These are phyloP conservation scores for Trypanosoma brucei DNA, from an alignment of 208 protist species.

Conservation along the genomic window DNA sequence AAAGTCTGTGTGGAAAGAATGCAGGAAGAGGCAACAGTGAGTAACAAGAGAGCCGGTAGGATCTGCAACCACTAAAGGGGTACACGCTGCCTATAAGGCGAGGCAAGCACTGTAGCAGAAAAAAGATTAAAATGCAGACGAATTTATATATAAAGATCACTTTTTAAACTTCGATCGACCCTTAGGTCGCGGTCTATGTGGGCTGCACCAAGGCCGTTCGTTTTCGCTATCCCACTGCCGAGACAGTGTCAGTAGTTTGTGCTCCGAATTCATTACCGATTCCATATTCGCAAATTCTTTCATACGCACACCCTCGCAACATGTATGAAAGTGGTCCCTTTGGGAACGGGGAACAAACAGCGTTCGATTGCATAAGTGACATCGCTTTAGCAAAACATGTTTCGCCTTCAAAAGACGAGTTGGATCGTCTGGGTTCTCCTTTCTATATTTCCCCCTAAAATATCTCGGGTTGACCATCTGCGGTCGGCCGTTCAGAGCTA, in stretches of 20 bases:
- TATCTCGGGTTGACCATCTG: slow-evolving; percentile 74
- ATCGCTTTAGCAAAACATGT: slow-evolving; percentile 79
- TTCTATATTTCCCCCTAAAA: slow-evolving; percentile 45
- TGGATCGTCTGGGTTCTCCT: slow-evolving; percentile 75
- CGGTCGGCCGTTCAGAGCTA: slow-evolving; percentile 64
- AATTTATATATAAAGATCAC: slow-evolving; percentile 16
- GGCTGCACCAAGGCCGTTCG: slow-evolving; percentile 70
- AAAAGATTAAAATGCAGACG: neutral
- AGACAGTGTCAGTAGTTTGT: slow-evolving; percentile 41
- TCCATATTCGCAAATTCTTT: slow-evolving; percentile 71
- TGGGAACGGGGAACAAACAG: slow-evolving; percentile 54
- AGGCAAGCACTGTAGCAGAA: neutral
- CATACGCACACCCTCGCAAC: slow-evolving; percentile 78
- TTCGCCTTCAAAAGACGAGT: slow-evolving; percentile 64
- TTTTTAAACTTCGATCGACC: slow-evolving; percentile 87
- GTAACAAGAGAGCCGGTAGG: too few relatives aligned
- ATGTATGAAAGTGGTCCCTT: slow-evolving; percentile 76
- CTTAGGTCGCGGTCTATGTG: slow-evolving; percentile 79
- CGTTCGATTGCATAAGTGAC: slow-evolving; percentile 67
- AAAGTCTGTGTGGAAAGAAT: neutral
- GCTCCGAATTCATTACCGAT: slow-evolving; percentile 75
- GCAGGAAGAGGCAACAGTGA: too few relatives aligned
- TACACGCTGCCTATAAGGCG: too few relatives aligned
- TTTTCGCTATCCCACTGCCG: slow-evolving; percentile 83
- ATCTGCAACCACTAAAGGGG: too few relatives aligned